Conservation (phyloP, 352 stramenopile species). For the Globisporangium nunn region DNA sequence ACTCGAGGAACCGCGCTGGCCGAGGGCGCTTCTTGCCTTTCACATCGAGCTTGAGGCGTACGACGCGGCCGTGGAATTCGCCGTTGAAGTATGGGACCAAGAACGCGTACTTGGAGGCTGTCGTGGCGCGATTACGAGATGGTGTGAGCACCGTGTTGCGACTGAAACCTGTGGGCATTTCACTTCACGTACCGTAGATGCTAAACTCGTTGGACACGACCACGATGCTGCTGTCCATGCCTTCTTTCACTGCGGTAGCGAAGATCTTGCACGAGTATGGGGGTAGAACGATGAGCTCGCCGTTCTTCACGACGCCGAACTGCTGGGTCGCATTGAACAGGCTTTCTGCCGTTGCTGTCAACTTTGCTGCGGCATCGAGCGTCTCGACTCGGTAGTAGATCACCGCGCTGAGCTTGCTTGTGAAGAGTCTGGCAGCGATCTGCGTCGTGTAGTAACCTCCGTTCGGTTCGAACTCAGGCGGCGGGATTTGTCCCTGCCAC, state of each 20-base stretch:
- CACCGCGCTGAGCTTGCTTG: constrained; percentile 34
- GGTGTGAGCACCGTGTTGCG: neutral
- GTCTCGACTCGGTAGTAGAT: constrained; percentile 52
- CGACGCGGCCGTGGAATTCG: constrained; percentile 54
- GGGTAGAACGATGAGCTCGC: constrained; percentile 44
- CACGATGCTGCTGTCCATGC: constrained; percentile 41
- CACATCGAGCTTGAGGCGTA: constrained; percentile 60
- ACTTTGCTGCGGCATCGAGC: constrained; percentile 5
- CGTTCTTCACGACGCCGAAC: constrained; percentile 25
- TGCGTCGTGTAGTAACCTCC: constrained; percentile 53
- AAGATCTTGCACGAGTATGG: constrained; percentile 53
- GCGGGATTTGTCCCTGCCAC: constrained; percentile 47
- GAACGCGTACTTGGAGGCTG: constrained; percentile 69
- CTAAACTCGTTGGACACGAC: constrained; percentile 41
- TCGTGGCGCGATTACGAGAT: neutral
- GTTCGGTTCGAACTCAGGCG: constrained; percentile 48
- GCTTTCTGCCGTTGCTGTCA: constrained; percentile 6
- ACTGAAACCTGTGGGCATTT: neutral
- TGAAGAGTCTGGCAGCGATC: constrained; percentile 45
- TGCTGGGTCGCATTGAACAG: constrained; percentile 22
- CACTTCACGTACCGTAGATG: constrained; percentile 42
- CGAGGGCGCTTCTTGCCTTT: constrained; percentile 70
- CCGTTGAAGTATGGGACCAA: constrained; percentile 68
- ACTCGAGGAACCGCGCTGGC: constrained; percentile 65
- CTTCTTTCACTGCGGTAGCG: constrained; percentile 55